Base-by-base conservation (phyloP, 805 yeast species). In the Clavispora asparagi region DNA sequence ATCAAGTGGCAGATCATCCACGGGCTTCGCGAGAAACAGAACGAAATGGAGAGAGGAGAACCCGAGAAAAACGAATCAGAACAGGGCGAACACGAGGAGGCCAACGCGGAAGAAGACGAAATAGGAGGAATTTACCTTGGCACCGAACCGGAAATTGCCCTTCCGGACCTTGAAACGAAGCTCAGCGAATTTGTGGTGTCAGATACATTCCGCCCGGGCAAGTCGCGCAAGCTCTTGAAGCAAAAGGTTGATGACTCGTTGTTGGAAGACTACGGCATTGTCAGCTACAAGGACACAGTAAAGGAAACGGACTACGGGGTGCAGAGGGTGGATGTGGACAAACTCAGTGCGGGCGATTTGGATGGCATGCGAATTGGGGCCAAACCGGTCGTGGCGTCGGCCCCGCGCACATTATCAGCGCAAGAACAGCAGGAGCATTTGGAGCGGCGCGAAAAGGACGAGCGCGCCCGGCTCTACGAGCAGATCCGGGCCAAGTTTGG, bases 111-210 rank as follows among this genome's bases (percentile, higher is more conserved):
- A 8, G 49, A 39, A 12, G 50, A 50, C n/a, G 61, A 53, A 32
- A 16, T 40, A 10, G 70, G 67, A 42, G 75, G 76, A 7, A 71
- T 71, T 11, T 71, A 69, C 51, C 53, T 71, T 28, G 76, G 76
- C 6, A 46, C 59, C 7, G 44, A 46, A 27, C 45, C 46, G 13
- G 48, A 40, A 33, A 43, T 44, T 11, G 54, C 46, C 6, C 49
- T 52, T 14, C 53, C 57, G 10, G 56, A 52, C 30, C 44, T 56
- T 7, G 56, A 53, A 26, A 39, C 50, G 7, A 51, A 48, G 25
- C 44, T 65, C 32, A 58, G 57, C 43, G 55, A 54, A 42, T 54
- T 52, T 26, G 39, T 55, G 7, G 36, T 48, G 3, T 41, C 52
- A 12, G 56, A 50, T 42, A 35, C 46, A 43, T 47, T 46, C 33